phyloP scores from a whole-genome alignment of 176 grass and related monocot species.

The Oryza punctata region DNA sequence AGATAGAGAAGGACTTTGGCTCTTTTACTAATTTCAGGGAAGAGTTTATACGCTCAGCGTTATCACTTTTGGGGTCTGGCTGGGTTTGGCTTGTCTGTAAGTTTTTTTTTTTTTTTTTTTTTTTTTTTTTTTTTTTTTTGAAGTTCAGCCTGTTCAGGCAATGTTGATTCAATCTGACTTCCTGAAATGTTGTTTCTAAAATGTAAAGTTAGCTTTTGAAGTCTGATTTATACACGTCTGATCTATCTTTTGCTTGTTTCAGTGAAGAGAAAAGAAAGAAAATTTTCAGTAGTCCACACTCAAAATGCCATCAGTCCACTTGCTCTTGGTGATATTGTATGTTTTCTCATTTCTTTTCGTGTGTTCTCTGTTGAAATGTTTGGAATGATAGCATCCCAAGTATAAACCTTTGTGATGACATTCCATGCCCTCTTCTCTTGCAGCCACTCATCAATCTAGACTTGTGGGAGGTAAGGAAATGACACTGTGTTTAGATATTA shows the following conservation, averaged over 20 bases:
- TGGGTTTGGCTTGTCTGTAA: constrained; percentile 95
- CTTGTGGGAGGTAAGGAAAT: constrained; percentile 90
- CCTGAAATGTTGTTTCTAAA: not conserved
- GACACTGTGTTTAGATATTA: constrained; percentile 1
- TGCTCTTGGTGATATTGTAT: constrained; percentile 88
- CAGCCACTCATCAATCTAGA: constrained; percentile 90
- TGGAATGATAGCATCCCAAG: constrained; percentile 3
- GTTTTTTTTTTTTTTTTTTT: constrained; percentile 22
- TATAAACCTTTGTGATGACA: constrained; percentile 34
- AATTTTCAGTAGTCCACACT: constrained; percentile 68
- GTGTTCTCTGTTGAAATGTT: not conserved
- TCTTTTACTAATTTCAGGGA: constrained; percentile 85
- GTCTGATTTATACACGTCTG: not conserved
- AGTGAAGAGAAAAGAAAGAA: constrained; percentile 76
- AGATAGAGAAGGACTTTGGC: constrained; percentile 95
- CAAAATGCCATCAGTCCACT: constrained; percentile 85
- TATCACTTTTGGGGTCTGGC: constrained; percentile 65
- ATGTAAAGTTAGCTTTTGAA: not conserved
- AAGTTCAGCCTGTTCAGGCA: not conserved
- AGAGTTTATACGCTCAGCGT: constrained; percentile 66
- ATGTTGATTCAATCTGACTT: not conserved
- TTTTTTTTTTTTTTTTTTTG: constrained; percentile 22
- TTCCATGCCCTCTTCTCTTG: constrained; percentile 39
- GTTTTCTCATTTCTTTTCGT: constrained; percentile 26
- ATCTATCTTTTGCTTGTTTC: constrained; percentile 30